Evolutionary conservation across 75 land plant species (phyloP), one percentile per base, ranked within the genome.

Genomic region (Pinus tabuliformis): DNA sequence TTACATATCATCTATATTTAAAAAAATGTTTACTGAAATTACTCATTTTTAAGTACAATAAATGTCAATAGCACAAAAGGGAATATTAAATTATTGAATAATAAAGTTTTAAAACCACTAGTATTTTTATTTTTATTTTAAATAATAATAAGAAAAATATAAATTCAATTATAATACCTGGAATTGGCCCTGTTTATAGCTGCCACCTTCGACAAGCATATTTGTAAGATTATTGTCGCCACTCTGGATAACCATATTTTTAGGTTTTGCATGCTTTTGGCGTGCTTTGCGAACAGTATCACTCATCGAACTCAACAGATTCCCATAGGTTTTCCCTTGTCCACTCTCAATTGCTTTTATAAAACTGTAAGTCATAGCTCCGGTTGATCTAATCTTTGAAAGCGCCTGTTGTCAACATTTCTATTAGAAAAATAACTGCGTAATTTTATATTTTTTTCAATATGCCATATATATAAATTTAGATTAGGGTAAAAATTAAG

Each of bases 261-360:
- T 78, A 68, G 82, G 75, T 17, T 74, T 28, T 11, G 87, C 75
- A 4, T 72, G 62, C 7, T 77, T 77, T 17, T 64, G 56, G 72
- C 66, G 42, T 20, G 71, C 62, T 24, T 52, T 61, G 12, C 74
- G 77, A 75, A 82, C 62, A 45, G 68, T 81, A 57, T 75, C 26
- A 39, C 81, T 77, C 85, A 85, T 85, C 11, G 80, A 72, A 62
- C 22, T 58, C 17, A 85, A 65, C 22, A 85, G 61, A 49, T 74
- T 79, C 24, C 81, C 86, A 72, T 85, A 85, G 1, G 87, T 82
- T 15, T 42, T 74, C 22, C 58, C 86, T 18, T 80, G 57, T 45
- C 89, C 89, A 26, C 75, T 76, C 64, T 87, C 89, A 72, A 87
- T 81, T 13, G 89, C 89, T 63, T 87, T 83, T 21, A 87, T 87